Evolutionary conservation across 129 eudicot genomes (phyloP), one percentile per base, ranked within the genome.

Genomic region (Escallonia herrerae): DNA sequence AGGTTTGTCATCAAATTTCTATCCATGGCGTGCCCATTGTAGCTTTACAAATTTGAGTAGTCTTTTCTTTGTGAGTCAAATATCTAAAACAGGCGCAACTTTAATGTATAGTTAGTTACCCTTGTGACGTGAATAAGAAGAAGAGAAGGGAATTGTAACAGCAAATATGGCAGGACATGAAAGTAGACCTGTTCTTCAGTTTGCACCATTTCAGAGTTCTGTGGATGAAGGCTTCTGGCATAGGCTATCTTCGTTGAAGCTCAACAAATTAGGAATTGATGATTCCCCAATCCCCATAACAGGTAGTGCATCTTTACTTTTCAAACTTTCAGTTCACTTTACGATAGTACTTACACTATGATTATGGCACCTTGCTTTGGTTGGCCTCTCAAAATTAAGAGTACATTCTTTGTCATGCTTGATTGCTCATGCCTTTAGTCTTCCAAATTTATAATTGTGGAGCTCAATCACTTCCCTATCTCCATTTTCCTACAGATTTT

Each of bases 181-280:
- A 66, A 74, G 71, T 40, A 76, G 82, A 52, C 10, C 85, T n/a
- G 60, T 85, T 65, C 83, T 93, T 66, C 84, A 83, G 15, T 93
- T 88, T 72, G 82, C 80, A 33, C 85, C 87, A 2, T 82, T 94
- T 56, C 93, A 89, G 60, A 94, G 96, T 70, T 60, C 74, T 9
- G 81, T 86, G 8, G 99, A 93, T 77, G 95, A 89, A 71, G 96
- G 99, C 8, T 93, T 93, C 80, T 93, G 99, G 99, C 99, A 86
- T 65, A 77, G 80, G 54, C 71, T 93, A 37, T 89, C 90, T 64
- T 86, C 91, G 2, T 65, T 94, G 81, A 94, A 94, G 82, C 99
- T 94, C 68, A 86, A 94, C 77, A 78, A 94, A 57, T 80, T 82
- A 5, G 86, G 90, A 56, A 80, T 84, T 43, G 97, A 94, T 52